Base-by-base conservation (phyloP, 2,329 filamentous ascomycete species). In the Xylaria sp. region DNA sequence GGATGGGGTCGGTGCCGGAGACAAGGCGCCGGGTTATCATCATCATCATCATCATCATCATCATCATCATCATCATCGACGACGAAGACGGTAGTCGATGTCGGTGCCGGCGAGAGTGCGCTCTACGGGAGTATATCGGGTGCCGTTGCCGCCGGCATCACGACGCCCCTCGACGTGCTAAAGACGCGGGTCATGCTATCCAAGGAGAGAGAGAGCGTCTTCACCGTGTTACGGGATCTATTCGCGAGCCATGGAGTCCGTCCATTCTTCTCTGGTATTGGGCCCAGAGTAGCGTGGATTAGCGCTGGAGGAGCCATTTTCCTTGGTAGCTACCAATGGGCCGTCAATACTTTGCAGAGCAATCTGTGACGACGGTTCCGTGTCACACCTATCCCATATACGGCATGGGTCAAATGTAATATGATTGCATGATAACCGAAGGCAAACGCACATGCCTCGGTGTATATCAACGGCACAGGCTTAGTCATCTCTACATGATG, bases 141-240 rank as follows among this genome's bases (percentile, higher is more conserved):
- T 0, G 94, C 91, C 0, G 85, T 98, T 47, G 94, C 96, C 0
- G 96, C 96, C 0, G 95, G 88, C 0, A 79, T 95, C 68, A 99
- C 96, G 27, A 99, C 96, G 61, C 96, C 96, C 47, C 82, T 99
- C 71, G 96, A 99, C 81, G 96, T 99, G 70, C 85, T 99, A 73
- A 99, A 99, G 88, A 99, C 96, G 72, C 86, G 96, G 72, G 91
- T 98, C 81, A 99, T 99, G 96, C 84, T 99, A 74, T 91, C 92
- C 16, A 87, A 89, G 76, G 88, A 91, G 83, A 88, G 84, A 74
- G 88, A 87, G 78, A 87, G 84, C 13, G 86, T 89, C 71, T 79
- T 82, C 40, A 67, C 92, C 12, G 84, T 97, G 69, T 83, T 95
- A 71, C 83, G 82, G 61, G 82, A 85, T 23, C 92, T 98, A 66